Percentiles rank a stretch among this genome's conserved stretches.
Evolutionary conservation across 768 basidiomycete genomes (phyloP).

Genomic region (Termitomyces titanicus): DNA sequence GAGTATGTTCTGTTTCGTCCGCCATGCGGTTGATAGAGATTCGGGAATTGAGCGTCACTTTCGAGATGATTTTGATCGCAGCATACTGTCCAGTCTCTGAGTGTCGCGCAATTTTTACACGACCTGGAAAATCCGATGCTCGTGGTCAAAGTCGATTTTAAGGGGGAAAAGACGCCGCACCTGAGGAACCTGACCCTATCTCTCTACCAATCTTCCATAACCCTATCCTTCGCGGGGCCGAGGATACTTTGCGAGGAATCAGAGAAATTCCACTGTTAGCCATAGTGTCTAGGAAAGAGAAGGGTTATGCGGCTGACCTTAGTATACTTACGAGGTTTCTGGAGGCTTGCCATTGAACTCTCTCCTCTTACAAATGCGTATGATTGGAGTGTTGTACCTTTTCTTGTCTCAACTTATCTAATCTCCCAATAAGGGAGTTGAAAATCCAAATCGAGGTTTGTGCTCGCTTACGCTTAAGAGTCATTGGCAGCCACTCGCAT

Average conservation of each 20-base stretch:
- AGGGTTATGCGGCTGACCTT: slow-evolving; percentile 18
- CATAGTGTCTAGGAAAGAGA: slow-evolving; percentile 21
- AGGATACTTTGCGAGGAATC: slow-evolving; percentile 20
- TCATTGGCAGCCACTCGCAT: too few species aligned
- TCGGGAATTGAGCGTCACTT: slow-evolving; percentile 62
- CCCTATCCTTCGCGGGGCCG: slow-evolving; percentile 64
- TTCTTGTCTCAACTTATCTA: too few species aligned
- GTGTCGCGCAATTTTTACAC: slow-evolving; percentile 86
- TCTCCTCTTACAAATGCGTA: too few species aligned
- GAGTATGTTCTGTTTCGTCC: slow-evolving; percentile 72
- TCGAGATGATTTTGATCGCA: slow-evolving; percentile 93
- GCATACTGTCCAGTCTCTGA: slow-evolving; percentile 86
- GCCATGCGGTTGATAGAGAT: slow-evolving; percentile 66
- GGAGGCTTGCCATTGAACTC: too few species aligned
- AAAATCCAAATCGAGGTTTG: too few species aligned
- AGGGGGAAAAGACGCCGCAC: slow-evolving; percentile 30
- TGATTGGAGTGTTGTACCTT: too few species aligned
- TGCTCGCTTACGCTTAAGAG: too few species aligned
- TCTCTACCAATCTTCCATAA: slow-evolving; percentile 82
- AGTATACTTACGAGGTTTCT: not conserved
- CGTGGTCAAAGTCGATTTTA: not conserved
- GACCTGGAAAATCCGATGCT: slow-evolving; percentile 46
- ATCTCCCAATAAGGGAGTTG: too few species aligned
- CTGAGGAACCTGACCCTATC: slow-evolving; percentile 80
- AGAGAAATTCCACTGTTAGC: slow-evolving; percentile 19